Evolutionary conservation across 2,329 filamentous ascomycete species (phyloP).

Genomic region (Penicillium janthinellum): DNA sequence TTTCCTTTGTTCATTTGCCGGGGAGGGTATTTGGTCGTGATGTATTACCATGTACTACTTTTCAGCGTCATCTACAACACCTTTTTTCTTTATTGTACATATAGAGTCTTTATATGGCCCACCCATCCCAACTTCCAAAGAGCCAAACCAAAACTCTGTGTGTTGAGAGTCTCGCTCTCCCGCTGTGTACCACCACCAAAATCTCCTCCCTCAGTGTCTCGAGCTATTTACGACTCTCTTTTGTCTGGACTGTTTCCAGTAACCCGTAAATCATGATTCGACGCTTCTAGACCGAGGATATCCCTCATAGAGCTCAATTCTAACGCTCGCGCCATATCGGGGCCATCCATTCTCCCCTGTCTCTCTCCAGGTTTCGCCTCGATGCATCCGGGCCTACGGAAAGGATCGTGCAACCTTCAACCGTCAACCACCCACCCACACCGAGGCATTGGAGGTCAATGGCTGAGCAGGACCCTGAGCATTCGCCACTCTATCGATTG

Average conservation of each 20-base stretch:
- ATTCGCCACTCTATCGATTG: neutral
- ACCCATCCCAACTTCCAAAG: constrained; percentile 31
- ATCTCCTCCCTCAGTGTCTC: neutral
- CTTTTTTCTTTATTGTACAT: constrained; percentile 33
- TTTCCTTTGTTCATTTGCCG: constrained; percentile 26
- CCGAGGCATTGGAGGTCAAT: constrained; percentile 16
- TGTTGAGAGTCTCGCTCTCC: constrained; percentile 26
- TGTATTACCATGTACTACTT: constrained; percentile 37
- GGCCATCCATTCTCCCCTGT: neutral
- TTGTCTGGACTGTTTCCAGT: neutral
- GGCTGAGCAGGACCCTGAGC: neutral
- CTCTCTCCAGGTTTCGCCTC: neutral
- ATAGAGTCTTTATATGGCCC: constrained; percentile 34
- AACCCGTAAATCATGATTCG: neutral
- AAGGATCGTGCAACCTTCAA: constrained; percentile 12
- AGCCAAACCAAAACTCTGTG: constrained; percentile 35
- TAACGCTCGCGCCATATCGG: neutral
- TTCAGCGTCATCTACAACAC: constrained; percentile 35
- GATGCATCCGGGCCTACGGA: constrained; percentile 1
- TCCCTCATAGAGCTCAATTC: neutral
- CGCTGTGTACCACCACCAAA: constrained; percentile 23
- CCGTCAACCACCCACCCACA: constrained; percentile 8
- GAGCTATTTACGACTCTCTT: constrained; percentile 2
- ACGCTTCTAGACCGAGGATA: neutral
- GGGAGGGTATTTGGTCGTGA: constrained; percentile 35